These are phyloP conservation scores for Rusavskia elegans DNA, from an alignment of 495 filamentous ascomycete genomes.

Conservation along the genomic window DNA sequence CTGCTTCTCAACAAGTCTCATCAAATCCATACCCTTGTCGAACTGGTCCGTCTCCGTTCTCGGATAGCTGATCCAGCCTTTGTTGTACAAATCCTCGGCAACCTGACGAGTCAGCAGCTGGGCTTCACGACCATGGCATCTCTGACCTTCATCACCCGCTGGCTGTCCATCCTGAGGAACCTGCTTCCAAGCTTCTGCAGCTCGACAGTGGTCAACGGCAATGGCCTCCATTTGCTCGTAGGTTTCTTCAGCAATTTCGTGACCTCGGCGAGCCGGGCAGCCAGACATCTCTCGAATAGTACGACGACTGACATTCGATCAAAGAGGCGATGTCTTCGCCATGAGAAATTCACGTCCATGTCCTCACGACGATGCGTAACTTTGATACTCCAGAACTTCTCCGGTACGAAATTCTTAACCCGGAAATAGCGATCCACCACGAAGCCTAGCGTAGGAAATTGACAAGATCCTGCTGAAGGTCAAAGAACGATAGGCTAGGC, in stretches of 20 bases:
- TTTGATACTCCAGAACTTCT: conserved; percentile 83
- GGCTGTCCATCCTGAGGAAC: conserved; percentile 72
- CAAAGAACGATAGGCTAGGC: conserved; percentile 6
- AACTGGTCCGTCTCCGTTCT: conserved; percentile 96
- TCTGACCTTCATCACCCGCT: conserved; percentile 62
- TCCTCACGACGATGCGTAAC: conserved; percentile 62
- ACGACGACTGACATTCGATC: conserved; percentile 69
- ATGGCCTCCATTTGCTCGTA: conserved; percentile 83
- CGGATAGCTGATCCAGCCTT: conserved; percentile 93
- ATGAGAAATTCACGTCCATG: conserved; percentile 71
- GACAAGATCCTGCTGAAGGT: conserved; percentile 60
- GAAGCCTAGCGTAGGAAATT: conserved; percentile 93
- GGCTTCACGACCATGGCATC: background rate
- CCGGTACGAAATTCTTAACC: conserved; percentile 84
- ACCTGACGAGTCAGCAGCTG: conserved; percentile 20
- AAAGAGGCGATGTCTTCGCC: conserved; percentile 71
- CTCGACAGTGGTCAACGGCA: conserved; percentile 94
- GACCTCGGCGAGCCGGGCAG: conserved; percentile 63
- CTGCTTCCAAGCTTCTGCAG: conserved; percentile 89
- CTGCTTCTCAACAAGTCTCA: conserved; percentile 69
- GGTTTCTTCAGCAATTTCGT: conserved; percentile 74
- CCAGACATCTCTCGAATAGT: conserved; percentile 71
- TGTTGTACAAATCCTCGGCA: conserved; percentile 82
- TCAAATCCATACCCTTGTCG: conserved; percentile 76
- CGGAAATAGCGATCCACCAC: conserved; percentile 90